Evolutionary conservation across 345 rosid species (phyloP).

Genomic region (Clarkia xantiana): DNA sequence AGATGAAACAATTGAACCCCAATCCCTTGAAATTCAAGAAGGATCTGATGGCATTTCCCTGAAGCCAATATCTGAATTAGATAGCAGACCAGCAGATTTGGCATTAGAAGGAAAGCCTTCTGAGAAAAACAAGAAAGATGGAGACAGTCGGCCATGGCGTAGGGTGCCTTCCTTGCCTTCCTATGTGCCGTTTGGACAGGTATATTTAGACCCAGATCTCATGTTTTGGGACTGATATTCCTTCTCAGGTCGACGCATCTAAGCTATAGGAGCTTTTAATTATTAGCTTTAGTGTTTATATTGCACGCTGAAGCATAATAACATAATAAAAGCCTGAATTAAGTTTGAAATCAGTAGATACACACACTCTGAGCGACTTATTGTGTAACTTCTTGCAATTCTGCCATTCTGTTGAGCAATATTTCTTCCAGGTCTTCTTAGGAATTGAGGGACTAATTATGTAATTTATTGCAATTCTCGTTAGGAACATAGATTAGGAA

Average conservation of each 20-base stretch:
- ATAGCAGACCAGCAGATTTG: constrained; percentile 17
- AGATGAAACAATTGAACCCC: constrained; percentile 55
- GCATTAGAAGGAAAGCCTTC: constrained; percentile 22
- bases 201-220: constrained; percentile 6
- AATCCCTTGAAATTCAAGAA: constrained; percentile 89
- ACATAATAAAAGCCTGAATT: no score
- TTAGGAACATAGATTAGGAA: no score
- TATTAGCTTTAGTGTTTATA: background rate
- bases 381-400: no score
- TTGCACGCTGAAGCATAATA: no score
- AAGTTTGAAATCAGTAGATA: no score
- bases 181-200: constrained; percentile 95
- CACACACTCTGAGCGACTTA: no score
- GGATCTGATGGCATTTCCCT: constrained; percentile 89
- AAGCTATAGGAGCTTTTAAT: background rate
- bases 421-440: no score
- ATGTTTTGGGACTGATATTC: constrained; percentile 3
- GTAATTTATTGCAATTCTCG: no score
- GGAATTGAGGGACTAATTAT: no score
- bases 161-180: constrained; percentile 78
- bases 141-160: constrained; percentile 44
- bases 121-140: constrained; percentile 25
- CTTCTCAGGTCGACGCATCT: background rate
- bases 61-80: constrained; percentile 46
- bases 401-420: no score